Percentiles rank a stretch among this genome's conserved stretches.
These are phyloP conservation scores for Shiraia bambusicola DNA, from an alignment of 2,329 filamentous ascomycete genomes.

Conservation along the genomic window DNA sequence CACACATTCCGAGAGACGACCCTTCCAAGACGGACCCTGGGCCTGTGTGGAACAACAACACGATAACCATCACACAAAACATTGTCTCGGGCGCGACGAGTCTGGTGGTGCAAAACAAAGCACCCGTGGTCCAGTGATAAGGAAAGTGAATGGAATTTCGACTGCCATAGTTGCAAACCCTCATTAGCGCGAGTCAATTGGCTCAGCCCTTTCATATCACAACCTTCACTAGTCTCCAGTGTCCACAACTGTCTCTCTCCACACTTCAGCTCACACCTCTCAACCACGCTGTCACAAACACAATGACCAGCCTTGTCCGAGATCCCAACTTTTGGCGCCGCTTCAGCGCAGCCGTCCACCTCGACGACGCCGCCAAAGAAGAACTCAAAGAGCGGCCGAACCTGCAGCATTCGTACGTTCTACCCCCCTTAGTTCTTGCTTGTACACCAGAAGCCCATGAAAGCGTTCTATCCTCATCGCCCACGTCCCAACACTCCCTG, in stretches of 20 bases:
- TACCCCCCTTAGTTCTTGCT: slow-evolving; percentile 13
- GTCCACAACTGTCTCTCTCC: neutral
- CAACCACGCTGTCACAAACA: slow-evolving; percentile 42
- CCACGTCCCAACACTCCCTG: slow-evolving; percentile 21
- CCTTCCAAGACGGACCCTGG: slow-evolving; percentile 2
- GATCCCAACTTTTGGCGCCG: slow-evolving; percentile 63
- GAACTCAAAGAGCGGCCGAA: slow-evolving; percentile 19
- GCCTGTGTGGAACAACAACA: slow-evolving; percentile 1
- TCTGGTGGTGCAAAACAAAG: too few relatives aligned
- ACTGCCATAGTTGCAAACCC: too few relatives aligned
- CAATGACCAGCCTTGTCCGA: slow-evolving; percentile 38
- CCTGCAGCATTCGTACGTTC: slow-evolving; percentile 45
- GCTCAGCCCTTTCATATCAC: neutral
- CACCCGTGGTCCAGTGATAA: neutral
- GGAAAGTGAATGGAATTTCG: too few relatives aligned
- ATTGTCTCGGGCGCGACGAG: too few relatives aligned
- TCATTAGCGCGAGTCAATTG: too few relatives aligned
- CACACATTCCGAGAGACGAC: slow-evolving; percentile 14
- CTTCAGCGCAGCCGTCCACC: slow-evolving; percentile 60
- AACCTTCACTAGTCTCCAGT: neutral
- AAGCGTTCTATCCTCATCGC: slow-evolving; percentile 1
- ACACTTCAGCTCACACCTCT: neutral
- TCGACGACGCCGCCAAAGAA: slow-evolving; percentile 51
- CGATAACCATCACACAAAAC: neutral
- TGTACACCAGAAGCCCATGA: slow-evolving; percentile 11